A percentile compares a stretch with the other conserved stretches of the same genome.
Conservation (phyloP, 768 basidiomycete genomes). For the Suillus alpinus region DNA sequence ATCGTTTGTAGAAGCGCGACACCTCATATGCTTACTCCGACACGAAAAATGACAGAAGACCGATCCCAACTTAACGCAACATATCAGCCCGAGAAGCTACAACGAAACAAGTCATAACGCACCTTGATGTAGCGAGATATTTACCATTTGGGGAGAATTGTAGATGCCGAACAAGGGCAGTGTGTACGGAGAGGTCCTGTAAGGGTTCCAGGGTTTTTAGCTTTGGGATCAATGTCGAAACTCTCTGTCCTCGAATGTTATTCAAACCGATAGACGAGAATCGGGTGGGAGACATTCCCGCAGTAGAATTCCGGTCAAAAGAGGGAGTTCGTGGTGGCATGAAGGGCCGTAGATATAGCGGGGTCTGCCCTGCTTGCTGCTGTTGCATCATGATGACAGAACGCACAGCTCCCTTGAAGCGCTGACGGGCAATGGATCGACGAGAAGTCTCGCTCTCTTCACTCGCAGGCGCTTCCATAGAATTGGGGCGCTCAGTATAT, state of each 20-base stretch:
- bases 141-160: constrained; percentile 56
- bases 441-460: constrained; percentile 26
- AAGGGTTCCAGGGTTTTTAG: constrained; percentile 38
- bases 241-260: constrained; percentile 38
- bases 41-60: constrained; percentile 48
- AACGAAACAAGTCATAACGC: constrained; percentile 10
- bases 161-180: constrained; percentile 50
- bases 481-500: constrained; percentile 23
- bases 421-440: constrained; percentile 29
- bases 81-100: constrained; percentile 8
- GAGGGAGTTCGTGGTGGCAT: constrained; percentile 29
- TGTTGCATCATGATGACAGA: constrained; percentile 44
- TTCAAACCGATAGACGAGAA: constrained; percentile 32
- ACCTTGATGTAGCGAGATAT: constrained; percentile 54
- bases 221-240: constrained; percentile 40
- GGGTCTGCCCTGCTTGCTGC: not conserved
- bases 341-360: constrained; percentile 21
- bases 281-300: constrained; percentile 30
- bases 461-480: constrained; percentile 21
- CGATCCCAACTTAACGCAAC: constrained; percentile 41
- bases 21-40: constrained; percentile 35
- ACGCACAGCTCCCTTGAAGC: constrained; percentile 43
- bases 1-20: constrained; percentile 10
- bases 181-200: constrained; percentile 44
- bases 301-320: constrained; percentile 27